phyloP scores from a whole-genome alignment of 2,329 filamentous ascomycete genomes.

The Thermothelomyces thermophilus region DNA sequence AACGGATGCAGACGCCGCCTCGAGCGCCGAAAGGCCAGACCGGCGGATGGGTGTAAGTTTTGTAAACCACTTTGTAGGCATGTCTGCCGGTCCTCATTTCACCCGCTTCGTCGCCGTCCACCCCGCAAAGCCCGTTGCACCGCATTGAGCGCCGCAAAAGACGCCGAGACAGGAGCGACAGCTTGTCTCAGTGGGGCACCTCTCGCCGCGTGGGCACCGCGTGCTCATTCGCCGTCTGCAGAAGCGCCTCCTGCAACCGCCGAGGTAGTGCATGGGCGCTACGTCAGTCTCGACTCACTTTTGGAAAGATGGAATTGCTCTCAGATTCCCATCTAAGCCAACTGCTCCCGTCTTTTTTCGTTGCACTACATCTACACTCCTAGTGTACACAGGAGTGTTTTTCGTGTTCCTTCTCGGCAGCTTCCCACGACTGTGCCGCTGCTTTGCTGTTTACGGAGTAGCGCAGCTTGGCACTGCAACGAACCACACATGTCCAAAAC shows the following conservation, averaged over 20 bases:
- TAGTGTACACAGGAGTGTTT: too few species aligned
- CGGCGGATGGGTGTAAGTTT: too few species aligned
- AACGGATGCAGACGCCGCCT: not conserved
- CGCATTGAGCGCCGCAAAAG: not conserved
- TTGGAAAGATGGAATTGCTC: constrained; percentile 13
- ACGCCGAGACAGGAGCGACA: not conserved
- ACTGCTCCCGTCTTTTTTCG: too few species aligned
- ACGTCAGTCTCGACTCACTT: constrained; percentile 18
- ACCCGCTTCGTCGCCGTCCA: constrained; percentile 2
- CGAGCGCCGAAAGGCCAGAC: too few species aligned
- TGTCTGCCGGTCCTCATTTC: not conserved
- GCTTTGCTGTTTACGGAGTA: not conserved
- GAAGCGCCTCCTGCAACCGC: constrained; percentile 3
- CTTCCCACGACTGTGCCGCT: not conserved
- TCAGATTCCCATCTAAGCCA: constrained; percentile 17
- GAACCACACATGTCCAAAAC: not conserved
- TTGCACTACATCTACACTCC: too few species aligned
- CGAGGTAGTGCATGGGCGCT: not conserved
- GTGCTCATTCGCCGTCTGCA: constrained; percentile 1
- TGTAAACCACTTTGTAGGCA: too few species aligned
- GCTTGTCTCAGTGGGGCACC: not conserved
- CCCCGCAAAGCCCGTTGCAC: constrained; percentile 1
- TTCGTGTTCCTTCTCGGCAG: too few species aligned
- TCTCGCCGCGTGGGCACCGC: constrained; percentile 6
- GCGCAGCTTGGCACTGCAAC: too few species aligned